Base-by-base conservation (phyloP, 2,329 filamentous ascomycete species). In the Colletotrichum gigasporum region DNA sequence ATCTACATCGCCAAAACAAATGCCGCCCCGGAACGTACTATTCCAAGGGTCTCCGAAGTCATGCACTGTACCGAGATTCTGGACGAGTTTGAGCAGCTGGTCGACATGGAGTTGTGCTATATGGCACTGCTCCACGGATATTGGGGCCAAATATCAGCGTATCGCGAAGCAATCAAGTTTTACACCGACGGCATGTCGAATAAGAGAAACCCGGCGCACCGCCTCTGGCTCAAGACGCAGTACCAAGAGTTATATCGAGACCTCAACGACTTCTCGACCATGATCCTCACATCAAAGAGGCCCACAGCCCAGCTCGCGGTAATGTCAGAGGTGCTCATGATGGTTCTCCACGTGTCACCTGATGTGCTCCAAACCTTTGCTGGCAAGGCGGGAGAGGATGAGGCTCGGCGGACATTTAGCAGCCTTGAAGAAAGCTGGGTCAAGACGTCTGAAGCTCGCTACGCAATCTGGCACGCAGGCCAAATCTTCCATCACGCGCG, bases 351-450 rank as follows among this genome's bases (percentile, higher is more conserved):
- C 30, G 76, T 78, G 58, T 79, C 80, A 0, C 73, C 82, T 0
- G 80, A 81, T 26, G 76, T 79, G 5, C 71, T 82, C 0, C 79
- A 82, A 10, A 71, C 78, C 1, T 79, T 81, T 20, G 79, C 79
- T 0, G 79, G 79, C 3, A 80, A 80, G 47, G 75, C 79, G 18
- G 78, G 78, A 4, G 73, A 75, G 10, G 73, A 79, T 20, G 77
- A 77, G 50, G 77, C 79, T 3, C 72, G 74, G 0, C 68, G 71
- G 7, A 73, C 76, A 0, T 76, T 75, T 24, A 70, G 75, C 10
- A 71, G 70, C 1, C 71, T 78, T 0, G 68, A 74, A 0, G 72
- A 76, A 28, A 65, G 56, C 35, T 81, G 79, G 77, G 76, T 74
- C 3, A 71, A 72, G 7, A 74, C 72, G 12, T 70, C 74, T 16